phyloP scores from a whole-genome alignment of 192 early-diverging fungal species.

The Coemansia sp. region DNA sequence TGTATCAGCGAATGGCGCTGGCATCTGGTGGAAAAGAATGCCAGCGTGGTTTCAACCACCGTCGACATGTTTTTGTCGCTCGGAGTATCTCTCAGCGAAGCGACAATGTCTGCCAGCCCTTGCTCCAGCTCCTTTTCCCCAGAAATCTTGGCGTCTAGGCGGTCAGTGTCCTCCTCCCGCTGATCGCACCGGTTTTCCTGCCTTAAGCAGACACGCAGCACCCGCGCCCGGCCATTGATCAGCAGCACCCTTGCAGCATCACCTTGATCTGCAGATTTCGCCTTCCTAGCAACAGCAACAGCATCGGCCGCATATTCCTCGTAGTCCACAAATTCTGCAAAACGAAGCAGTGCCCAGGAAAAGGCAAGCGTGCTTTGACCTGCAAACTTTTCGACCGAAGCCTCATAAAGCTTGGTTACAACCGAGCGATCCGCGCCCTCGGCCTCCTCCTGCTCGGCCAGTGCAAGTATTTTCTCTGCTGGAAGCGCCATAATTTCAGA shows the following conservation, averaged over 20 bases:
- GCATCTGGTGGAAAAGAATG: constrained; percentile 14
- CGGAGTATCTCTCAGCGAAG: not conserved
- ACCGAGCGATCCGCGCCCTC: constrained; percentile 34
- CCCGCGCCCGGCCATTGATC: constrained; percentile 25
- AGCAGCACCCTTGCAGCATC: constrained; percentile 6
- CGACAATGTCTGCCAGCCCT: constrained; percentile 21
- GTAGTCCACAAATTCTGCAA: constrained; percentile 35
- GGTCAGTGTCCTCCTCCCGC: constrained; percentile 13
- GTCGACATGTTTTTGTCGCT: not conserved
- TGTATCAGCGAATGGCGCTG: constrained; percentile 18
- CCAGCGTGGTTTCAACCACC: constrained; percentile 11
- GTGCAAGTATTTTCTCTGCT: constrained; percentile 54
- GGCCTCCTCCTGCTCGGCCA: constrained; percentile 48
- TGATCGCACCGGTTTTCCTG: constrained; percentile 35
- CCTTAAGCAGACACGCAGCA: constrained; percentile 28
- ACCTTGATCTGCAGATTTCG: not conserved
- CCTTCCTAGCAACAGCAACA: constrained; percentile 3
- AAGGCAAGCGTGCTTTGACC: constrained; percentile 20
- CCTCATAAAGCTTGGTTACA: constrained; percentile 60
- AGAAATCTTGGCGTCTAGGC: not conserved
- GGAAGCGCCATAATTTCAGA: constrained; percentile 19
- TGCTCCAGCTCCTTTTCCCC: constrained; percentile 20
- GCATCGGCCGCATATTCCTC: constrained; percentile 24
- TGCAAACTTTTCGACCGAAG: constrained; percentile 58
- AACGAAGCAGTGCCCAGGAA: constrained; percentile 28